Conservation (phyloP, 1,139 yeast genomes). For the Suhomyces kunorum region DNA sequence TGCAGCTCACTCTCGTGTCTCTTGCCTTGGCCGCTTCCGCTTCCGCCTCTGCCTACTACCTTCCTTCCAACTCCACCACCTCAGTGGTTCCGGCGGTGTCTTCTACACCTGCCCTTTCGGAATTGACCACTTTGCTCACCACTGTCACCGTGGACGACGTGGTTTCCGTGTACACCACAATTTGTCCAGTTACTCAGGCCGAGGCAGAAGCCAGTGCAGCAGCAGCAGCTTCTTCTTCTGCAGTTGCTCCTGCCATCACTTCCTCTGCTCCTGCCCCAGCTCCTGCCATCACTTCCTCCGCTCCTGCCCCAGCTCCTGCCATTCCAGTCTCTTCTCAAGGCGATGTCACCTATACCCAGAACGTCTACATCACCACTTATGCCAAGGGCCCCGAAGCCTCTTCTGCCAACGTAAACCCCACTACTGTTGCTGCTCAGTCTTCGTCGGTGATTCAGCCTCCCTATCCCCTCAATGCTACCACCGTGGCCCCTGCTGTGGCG, state of each 20-base stretch:
- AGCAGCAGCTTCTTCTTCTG: constrained; percentile 15
- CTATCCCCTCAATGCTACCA: constrained; percentile 4
- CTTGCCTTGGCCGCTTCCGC: constrained; percentile 17
- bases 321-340: constrained; percentile 5
- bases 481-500: constrained; percentile 3
- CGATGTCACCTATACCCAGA: constrained; percentile 11
- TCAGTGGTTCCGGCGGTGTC: constrained; percentile 6
- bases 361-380: constrained; percentile 10
- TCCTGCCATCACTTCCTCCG: constrained; percentile 5
- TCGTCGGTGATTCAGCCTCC: constrained; percentile 10
- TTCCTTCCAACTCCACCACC: constrained; percentile 9
- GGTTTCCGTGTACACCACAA: constrained; percentile 23
- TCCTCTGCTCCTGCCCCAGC: constrained; percentile 10
- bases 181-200: constrained; percentile 21
- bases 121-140: constrained; percentile 14
- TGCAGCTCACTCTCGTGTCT: constrained; percentile 17
- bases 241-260: constrained; percentile 9
- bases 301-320: neutral
- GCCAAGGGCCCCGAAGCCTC: constrained; percentile 5
- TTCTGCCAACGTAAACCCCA: constrained; percentile 1
- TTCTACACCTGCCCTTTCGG: too few species aligned
- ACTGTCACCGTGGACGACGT: constrained; percentile 20
- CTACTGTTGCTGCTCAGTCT: constrained; percentile 17
- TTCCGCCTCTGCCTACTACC: constrained; percentile 11
- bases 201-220: constrained; percentile 10